These are phyloP conservation scores for Phytophthora brassicae DNA, from an alignment of 352 stramenopile genomes.

Conservation along the genomic window DNA sequence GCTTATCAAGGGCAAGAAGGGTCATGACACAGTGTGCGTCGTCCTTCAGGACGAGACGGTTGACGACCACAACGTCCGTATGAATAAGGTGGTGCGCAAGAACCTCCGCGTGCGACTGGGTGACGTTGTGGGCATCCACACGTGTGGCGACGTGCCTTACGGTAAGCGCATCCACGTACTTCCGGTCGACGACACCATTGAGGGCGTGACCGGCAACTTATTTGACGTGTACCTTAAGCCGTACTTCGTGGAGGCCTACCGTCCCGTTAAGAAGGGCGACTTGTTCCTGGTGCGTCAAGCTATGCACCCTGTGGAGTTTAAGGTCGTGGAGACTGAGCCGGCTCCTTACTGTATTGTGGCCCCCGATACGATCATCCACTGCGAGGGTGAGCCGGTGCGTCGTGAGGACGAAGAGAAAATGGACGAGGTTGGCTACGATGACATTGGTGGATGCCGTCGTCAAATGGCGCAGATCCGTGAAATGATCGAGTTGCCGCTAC, in stretches of 20 bases:
- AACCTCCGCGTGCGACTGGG: slow-evolving; percentile 97
- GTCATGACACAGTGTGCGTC: slow-evolving; percentile 98
- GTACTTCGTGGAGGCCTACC: slow-evolving; percentile 99
- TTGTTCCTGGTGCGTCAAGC: slow-evolving; percentile 98
- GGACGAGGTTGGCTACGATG: slow-evolving; percentile 99
- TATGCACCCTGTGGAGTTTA: slow-evolving; percentile 99
- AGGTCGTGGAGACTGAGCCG: slow-evolving; percentile 99
- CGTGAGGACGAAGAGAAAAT: slow-evolving; percentile 99
- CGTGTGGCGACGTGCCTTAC: slow-evolving; percentile 97
- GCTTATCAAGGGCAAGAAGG: slow-evolving; percentile 99
- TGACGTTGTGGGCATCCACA: slow-evolving; percentile 97
- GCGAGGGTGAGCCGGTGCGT: slow-evolving; percentile 98
- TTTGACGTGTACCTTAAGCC: slow-evolving; percentile 99
- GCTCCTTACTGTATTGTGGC: slow-evolving; percentile 98
- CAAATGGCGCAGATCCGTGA: slow-evolving; percentile 99
- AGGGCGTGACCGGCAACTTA: slow-evolving; percentile 99
- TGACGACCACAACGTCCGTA: slow-evolving; percentile 96
- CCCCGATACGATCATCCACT: slow-evolving; percentile 99
- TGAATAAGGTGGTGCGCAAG: slow-evolving; percentile 99
- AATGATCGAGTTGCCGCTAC: slow-evolving; percentile 99
- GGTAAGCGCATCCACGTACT: slow-evolving; percentile 99
- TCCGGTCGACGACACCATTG: slow-evolving; percentile 99
- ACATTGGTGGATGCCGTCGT: slow-evolving; percentile 98
- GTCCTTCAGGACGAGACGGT: slow-evolving; percentile 97
- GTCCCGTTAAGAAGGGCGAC: slow-evolving; percentile 98